Percentiles rank a stretch among this genome's conserved stretches.
Evolutionary conservation across 2,329 filamentous ascomycete genomes (phyloP).

Genomic region (Monosporascus sp.): DNA sequence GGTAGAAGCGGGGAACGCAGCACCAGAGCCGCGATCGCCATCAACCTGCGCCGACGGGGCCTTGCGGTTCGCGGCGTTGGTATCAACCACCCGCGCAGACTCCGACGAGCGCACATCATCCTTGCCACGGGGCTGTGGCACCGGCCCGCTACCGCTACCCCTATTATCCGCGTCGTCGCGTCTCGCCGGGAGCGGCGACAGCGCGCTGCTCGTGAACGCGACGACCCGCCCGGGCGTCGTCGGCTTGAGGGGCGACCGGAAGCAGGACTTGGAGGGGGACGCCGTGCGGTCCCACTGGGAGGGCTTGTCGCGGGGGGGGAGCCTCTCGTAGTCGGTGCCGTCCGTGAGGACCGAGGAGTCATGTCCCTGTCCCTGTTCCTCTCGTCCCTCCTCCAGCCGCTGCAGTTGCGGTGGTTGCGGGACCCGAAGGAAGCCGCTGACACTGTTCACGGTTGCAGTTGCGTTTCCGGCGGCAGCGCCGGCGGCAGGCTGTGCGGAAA

Average conservation of each 20-base stretch:
- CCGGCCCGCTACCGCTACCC: conserved; percentile 3
- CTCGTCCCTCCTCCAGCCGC: background rate
- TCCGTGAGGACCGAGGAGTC: conserved; percentile 30
- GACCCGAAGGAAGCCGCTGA: conserved; percentile 4
- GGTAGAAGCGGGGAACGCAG: too few species aligned
- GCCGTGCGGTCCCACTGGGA: conserved; percentile 45
- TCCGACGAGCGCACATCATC: background rate
- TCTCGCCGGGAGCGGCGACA: conserved; percentile 39
- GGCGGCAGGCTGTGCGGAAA: conserved; percentile 27
- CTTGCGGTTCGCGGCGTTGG: too few species aligned
- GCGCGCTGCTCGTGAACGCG: conserved; percentile 48
- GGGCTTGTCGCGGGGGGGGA: conserved; percentile 37
- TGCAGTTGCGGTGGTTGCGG: background rate
- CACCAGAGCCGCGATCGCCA: too few species aligned
- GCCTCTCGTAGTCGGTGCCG: conserved; percentile 33
- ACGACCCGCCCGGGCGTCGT: conserved; percentile 55
- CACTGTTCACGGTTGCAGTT: background rate
- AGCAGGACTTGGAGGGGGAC: conserved; percentile 51
- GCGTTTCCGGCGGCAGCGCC: conserved; percentile 11
- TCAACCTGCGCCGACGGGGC: too few species aligned
- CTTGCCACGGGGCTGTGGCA: background rate
- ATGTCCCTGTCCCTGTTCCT: conserved; percentile 14
- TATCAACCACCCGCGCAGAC: too few species aligned
- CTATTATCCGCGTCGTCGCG: conserved; percentile 20
- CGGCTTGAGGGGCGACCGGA: conserved; percentile 53